Base-by-base conservation (phyloP, 2,329 filamentous ascomycete species). In the Fusarium haematococcum region DNA sequence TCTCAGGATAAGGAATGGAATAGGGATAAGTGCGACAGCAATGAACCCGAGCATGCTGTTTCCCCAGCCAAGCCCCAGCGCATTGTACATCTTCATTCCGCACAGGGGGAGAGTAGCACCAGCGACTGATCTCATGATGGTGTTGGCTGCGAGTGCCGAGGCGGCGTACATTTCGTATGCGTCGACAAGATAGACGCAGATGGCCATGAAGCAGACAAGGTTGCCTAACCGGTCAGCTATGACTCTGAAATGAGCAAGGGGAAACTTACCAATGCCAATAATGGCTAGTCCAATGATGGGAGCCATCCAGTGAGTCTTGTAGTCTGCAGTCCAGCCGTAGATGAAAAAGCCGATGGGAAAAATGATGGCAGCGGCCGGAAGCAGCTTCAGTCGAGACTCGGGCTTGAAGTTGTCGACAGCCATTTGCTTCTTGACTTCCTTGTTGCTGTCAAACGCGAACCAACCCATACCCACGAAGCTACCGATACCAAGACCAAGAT, bases 61-160 rank as follows among this genome's bases (percentile, higher is more conserved):
- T 2, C 66, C 86, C 86, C 75, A 91, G 75, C 77, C 90, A 73
- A 74, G 88, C 80, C 70, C 83, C 0, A 86, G 74, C 20, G 78
- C 78, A 2, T 79, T 71, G 58, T 80, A 81, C 32, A 74, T 67
- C 14, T 33, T 32, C 20, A 71, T 35, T 1, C 68, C 71, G 5
- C 68, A 69, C 7, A 75, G 65, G 5, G 73, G 73, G 1, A 75
- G 23, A 6, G 69, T 32, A 0, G 71, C 71, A 0, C 73, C 73
- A 0, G 58, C 64, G 0, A 75, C 14, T 0, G 69, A 74, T 13
- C 73, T 58, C 20, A 75, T 61, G 2, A 74, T 59, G 1, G 71
- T 74, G 60, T 74, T 75, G 2, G 71, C 68, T 0, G 73, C 73
- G 2, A 75, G 63, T 2, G 71, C 73, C 0, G 71, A 74, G 1